Evolutionary conservation across 106 monocot genomes (phyloP), one percentile per base, ranked within the genome.

Genomic region (Dactylorhiza incarnata): DNA sequence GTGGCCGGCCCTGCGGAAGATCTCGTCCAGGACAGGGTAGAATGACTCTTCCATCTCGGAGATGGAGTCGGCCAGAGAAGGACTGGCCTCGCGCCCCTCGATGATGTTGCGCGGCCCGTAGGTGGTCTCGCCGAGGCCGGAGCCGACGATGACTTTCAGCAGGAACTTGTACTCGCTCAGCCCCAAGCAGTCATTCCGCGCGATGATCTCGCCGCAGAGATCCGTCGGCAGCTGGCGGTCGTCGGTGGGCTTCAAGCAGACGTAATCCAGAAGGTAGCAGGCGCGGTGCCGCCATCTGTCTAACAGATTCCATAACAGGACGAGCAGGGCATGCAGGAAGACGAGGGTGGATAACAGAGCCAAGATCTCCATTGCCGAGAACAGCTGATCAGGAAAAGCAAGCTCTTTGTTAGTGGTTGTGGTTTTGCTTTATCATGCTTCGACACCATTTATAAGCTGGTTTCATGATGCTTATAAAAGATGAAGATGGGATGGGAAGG

Each of bases 211-310:
- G 6, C 81, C 79, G 85, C 92, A 89, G n/a, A 85, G 72, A 15
- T 89, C 79, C 1, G 89, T 87, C 15, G 89, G 77, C 47, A 92
- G 83, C 76, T 92, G 89, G 44, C 79, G 83, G 79, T 89, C 87
- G 77, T 89, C 87, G 58, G 85, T 45, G 7, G 85, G 87, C 72
- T 89, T 87, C 74, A 71, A 84, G 79, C 85, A 83, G 26, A 81
- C 85, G 68, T 85, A 92, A 85, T 89, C 87, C 49, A 92, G 49
- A 73, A 92, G 79, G 89, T 83, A 87, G 75, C 92, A 90, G 1
- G 71, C 51, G 17, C 71, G 73, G 85, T 85, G 79, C 0, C 76
- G 25, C 48, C 37, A 20, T 10, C 63, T 14, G 58, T 75, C 67
- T 10, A 73, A 2, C 51, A 81, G 20, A 17, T 72, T 78, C 19